Percentiles rank a stretch among this genome's conserved stretches.
phyloP scores from a whole-genome alignment of 75 land plant genomes.

The Adiantum capillusveneris region DNA sequence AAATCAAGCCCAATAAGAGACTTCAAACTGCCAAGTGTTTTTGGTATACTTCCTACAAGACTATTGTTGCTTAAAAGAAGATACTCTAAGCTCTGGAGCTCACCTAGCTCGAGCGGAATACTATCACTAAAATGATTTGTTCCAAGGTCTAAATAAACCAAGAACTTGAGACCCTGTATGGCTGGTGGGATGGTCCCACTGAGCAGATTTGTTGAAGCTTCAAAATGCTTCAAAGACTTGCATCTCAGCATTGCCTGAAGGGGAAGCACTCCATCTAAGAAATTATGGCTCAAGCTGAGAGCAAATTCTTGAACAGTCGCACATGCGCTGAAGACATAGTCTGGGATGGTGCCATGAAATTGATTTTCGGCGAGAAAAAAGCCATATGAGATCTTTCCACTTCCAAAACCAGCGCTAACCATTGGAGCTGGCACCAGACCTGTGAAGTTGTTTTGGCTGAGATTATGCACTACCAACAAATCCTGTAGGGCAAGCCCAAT shows the following conservation, averaged over 20 bases:
- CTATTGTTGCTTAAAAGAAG: constrained; percentile 47
- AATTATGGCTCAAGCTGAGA: constrained; percentile 45
- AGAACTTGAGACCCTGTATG: constrained; percentile 29
- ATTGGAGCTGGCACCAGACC: constrained; percentile 43
- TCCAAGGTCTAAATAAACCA: constrained; percentile 42
- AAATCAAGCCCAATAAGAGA: constrained; percentile 48
- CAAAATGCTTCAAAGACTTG: constrained; percentile 37
- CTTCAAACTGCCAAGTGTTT: constrained; percentile 21
- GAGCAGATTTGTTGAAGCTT: constrained; percentile 45
- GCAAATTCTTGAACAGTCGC: constrained; percentile 31
- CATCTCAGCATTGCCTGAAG: constrained; percentile 30
- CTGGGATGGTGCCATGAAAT: constrained; percentile 33
- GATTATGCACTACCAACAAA: constrained; percentile 43
- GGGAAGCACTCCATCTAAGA: constrained; percentile 43
- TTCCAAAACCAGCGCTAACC: constrained; percentile 32
- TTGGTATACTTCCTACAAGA: constrained; percentile 50
- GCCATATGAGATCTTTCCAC: constrained; percentile 29
- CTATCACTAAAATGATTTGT: constrained; percentile 38
- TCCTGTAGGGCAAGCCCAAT: constrained; percentile 9
- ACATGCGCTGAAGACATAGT: constrained; percentile 41
- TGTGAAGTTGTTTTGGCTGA: constrained; percentile 57
- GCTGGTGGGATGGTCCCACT: constrained; percentile 39
- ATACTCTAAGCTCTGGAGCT: constrained; percentile 27
- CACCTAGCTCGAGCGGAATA: constrained; percentile 35
- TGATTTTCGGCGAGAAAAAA: constrained; percentile 40